Conservation (phyloP, 148 eudicot species). For the Euryodendron excelsum region DNA sequence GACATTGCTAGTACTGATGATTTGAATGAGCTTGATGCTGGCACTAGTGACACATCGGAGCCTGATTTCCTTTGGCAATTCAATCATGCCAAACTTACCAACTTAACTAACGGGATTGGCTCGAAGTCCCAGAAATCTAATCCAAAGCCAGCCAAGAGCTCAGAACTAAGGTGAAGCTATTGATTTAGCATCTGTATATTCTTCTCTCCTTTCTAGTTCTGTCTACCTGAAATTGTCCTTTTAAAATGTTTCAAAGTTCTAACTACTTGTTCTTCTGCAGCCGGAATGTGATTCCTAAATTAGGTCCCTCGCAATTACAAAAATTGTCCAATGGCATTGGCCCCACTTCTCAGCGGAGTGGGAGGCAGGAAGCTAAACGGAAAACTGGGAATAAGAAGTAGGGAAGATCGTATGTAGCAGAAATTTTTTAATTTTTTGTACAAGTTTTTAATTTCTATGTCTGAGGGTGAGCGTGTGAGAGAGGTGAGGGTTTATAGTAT, state of each 20-base stretch:
- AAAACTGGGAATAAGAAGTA: constrained; percentile 60
- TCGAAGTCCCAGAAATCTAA: constrained; percentile 51
- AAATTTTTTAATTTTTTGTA: too few relatives aligned
- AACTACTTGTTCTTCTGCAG: constrained; percentile 29
- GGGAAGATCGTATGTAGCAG: constrained; percentile 5
- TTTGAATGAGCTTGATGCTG: constrained; percentile 89
- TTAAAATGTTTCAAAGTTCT: constrained; percentile 6
- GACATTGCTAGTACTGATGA: constrained; percentile 63
- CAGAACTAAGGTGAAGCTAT: constrained; percentile 63
- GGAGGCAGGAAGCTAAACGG: constrained; percentile 66
- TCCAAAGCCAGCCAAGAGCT: constrained; percentile 49
- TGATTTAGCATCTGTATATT: background rate
- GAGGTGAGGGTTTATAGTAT: background rate
- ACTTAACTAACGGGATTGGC: constrained; percentile 47
- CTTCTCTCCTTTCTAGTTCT: background rate
- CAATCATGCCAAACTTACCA: too few relatives aligned
- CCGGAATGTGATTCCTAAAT: constrained; percentile 49
- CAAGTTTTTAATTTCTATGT: constrained; percentile 15
- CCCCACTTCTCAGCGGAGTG: constrained; percentile 39
- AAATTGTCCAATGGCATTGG: constrained; percentile 49
- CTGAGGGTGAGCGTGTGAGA: too few relatives aligned
- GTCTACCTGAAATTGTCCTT: background rate
- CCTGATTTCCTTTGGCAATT: constrained; percentile 95
- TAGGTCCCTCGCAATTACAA: constrained; percentile 50
- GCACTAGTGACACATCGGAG: constrained; percentile 93